A percentile compares a stretch with the other conserved stretches of the same genome.
Evolutionary conservation across 805 yeast species (phyloP).

Genomic region (Candida patagonica): DNA sequence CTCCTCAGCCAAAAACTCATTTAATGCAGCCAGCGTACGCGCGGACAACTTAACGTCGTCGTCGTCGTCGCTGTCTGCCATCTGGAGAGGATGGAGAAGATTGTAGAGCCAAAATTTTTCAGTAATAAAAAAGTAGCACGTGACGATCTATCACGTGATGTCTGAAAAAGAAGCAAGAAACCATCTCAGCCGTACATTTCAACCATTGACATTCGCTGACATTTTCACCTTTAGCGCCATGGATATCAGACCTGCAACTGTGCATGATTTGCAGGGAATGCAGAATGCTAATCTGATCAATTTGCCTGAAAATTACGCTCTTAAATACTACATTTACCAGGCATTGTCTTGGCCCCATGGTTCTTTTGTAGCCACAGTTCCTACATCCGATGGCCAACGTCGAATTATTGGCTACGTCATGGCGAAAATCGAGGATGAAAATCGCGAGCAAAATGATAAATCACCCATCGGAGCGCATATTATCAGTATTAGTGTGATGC

Average conservation of each 20-base stretch:
- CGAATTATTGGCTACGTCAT: conserved; percentile 92
- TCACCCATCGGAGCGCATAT: conserved; percentile 74
- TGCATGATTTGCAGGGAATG: conserved; percentile 84
- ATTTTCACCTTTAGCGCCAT: conserved; percentile 33
- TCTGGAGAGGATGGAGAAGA: no score
- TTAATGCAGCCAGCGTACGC: conserved; percentile 43
- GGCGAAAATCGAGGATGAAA: conserved; percentile 93
- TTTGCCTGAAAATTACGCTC: conserved; percentile 87
- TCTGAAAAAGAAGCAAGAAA: no score
- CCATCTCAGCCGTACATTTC: no score
- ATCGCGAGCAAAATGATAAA: conserved; percentile 13
- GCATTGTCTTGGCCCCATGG: conserved; percentile 96
- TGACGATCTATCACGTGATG: no score
- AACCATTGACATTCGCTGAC: no score
- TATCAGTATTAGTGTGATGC: conserved; percentile 88
- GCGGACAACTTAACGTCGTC: conserved; percentile 31
- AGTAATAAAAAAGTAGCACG: no score
- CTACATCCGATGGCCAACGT: conserved; percentile 66
- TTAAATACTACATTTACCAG: conserved; percentile 91
- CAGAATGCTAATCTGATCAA: conserved; percentile 89
- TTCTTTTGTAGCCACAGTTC: conserved; percentile 72
- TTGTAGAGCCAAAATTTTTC: no score
- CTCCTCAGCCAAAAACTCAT: conserved; percentile 62
- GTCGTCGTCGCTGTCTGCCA: no score
- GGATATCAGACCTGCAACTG: conserved; percentile 80